Conservation (phyloP, 495 filamentous ascomycete species). For the Podospora conica region DNA sequence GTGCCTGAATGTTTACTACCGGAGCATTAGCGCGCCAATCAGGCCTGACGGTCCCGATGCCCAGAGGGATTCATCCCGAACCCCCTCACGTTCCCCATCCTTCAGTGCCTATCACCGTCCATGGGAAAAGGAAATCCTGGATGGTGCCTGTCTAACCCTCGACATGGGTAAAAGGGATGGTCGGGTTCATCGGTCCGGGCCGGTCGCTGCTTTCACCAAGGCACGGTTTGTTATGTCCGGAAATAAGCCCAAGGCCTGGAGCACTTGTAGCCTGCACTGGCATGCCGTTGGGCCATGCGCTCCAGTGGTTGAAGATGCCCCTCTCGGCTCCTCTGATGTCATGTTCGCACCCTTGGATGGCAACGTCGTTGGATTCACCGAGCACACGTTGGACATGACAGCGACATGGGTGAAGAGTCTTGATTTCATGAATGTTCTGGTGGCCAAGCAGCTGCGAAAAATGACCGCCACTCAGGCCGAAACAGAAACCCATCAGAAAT, state of each 20-base stretch:
- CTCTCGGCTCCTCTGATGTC: background rate
- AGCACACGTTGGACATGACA: background rate
- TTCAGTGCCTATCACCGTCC: background rate
- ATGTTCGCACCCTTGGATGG: background rate
- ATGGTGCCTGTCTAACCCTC: background rate
- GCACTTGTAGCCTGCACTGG: background rate
- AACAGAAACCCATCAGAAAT: background rate
- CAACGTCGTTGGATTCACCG: background rate
- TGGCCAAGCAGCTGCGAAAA: background rate
- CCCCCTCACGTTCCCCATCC: background rate
- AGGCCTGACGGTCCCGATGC: background rate
- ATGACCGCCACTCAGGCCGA: background rate
- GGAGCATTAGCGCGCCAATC: background rate
- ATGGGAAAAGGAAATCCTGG: background rate
- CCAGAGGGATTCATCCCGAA: background rate
- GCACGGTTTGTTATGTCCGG: background rate
- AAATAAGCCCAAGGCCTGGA: background rate
- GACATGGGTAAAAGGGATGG: background rate
- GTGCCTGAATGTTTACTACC: background rate
- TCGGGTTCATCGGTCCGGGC: background rate
- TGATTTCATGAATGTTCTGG: background rate
- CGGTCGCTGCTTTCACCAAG: background rate
- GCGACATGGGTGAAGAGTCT: background rate
- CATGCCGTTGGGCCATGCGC: background rate
- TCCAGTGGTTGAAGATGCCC: background rate